Evolutionary conservation across 164 flowering plant species (phyloP), one percentile per base, ranked within the genome.

Genomic region (Tinospora cordifolia): DNA sequence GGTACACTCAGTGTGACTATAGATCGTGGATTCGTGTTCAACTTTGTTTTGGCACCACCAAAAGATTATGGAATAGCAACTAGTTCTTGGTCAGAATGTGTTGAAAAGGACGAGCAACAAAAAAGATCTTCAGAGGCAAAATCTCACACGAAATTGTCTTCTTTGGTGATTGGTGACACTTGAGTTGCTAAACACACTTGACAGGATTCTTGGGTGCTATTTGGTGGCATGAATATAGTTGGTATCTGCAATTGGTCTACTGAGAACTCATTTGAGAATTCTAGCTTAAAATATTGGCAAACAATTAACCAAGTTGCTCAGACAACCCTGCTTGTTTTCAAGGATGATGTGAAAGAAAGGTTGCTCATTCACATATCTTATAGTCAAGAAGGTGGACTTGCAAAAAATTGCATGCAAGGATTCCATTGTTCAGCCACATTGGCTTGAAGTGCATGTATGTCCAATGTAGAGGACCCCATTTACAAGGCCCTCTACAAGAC

Each of bases 171-270:
- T 54, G 98, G 90, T 75, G 58, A 71, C 15, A 97, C 86, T 73
- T 93, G 98, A 97, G 87, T 93, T 25, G 84, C 88, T 57, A 97
- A 93, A 71, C 98, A 91, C 39, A 91, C 96, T 69, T 90, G 96
- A 38, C 97, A 92, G 98, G 98, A 90, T 15, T 88, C 93, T 5
- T 81, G 87, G 75, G 86, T 93, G 98, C 83, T 93, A 40, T 62
- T 85, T 72, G 98, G 98, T 76, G 97, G 98, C 63, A 77, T 89
- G 76, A 83, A 85, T 74, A 93, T 91, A 26, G 73, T 93, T 78
- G 98, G 98, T 34, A 62, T 93, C 57, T 93, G 87, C 73, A 72
- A 90, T n/a, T 93, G 93, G 96, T 83, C 77, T 57, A 75, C 82
- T 59, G 96, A 93, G 51, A 80, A 51, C 74, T 69, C 82, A 30